These are phyloP conservation scores for Ustilago vetiveriae DNA, from an alignment of 1,284 basidiomycete genomes.

Conservation along the genomic window DNA sequence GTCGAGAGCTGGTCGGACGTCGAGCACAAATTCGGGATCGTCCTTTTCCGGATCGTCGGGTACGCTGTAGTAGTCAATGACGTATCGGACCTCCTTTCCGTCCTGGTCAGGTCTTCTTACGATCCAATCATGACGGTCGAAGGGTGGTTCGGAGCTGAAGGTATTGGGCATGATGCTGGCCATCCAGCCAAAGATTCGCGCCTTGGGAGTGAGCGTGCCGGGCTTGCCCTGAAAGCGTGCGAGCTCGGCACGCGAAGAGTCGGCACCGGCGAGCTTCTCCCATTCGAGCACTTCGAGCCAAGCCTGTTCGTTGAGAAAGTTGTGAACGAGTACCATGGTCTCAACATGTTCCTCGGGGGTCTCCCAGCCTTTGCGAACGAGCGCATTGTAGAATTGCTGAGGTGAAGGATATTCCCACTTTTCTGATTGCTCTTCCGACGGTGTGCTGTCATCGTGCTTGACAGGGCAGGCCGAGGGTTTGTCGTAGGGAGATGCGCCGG, in stretches of 20 bases:
- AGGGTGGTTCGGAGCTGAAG: constrained; percentile 91
- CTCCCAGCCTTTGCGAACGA: constrained; percentile 96
- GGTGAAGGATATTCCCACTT: constrained; percentile 97
- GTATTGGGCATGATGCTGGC: constrained; percentile 86
- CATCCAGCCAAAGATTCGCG: constrained; percentile 82
- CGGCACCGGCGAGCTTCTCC: constrained; percentile 73
- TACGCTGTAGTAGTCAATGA: constrained; percentile 66
- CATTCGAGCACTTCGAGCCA: constrained; percentile 95
- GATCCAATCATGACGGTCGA: constrained; percentile 99
- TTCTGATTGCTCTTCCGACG: constrained; percentile 55
- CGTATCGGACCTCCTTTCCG: constrained; percentile 62
- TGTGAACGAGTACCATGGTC: constrained; percentile 97
- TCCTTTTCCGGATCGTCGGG: constrained; percentile 57
- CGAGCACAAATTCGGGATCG: constrained; percentile 61
- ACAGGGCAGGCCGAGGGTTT: constrained; percentile 62
- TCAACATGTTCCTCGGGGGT: constrained; percentile 96
- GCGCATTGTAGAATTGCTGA: constrained; percentile 98
- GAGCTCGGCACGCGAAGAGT: constrained; percentile 72
- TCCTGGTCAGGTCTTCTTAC: constrained; percentile 74
- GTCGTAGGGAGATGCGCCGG: constrained; percentile 63
- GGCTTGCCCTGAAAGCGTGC: constrained; percentile 89
- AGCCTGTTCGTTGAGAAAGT: constrained; percentile 95
- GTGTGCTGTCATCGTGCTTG: constrained; percentile 40
- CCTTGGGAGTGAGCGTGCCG: constrained; percentile 82
- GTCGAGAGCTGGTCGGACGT: constrained; percentile 61